phyloP scores from a whole-genome alignment of 495 filamentous ascomycete species.

The Beverwykella pulmonaria region DNA sequence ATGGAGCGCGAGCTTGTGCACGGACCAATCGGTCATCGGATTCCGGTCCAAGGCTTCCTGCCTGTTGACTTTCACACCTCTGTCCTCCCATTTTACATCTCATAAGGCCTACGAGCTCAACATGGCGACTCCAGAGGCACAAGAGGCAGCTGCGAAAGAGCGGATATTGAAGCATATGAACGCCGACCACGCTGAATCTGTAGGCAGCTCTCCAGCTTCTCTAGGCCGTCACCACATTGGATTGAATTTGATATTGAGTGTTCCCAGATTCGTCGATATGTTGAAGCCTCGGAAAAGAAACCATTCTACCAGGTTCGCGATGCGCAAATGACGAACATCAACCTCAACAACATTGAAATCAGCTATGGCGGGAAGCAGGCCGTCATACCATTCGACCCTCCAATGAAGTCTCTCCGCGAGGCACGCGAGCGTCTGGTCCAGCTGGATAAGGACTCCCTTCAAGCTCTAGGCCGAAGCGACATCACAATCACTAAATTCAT shows the following conservation, averaged over 20 bases:
- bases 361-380: slow-evolving; percentile 52
- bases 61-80: too few relatives aligned
- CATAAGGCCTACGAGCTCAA: background rate
- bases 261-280: slow-evolving; percentile 60
- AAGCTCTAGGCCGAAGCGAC: slow-evolving; percentile 57
- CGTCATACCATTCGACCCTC: slow-evolving; percentile 63
- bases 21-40: too few relatives aligned
- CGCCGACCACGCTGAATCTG: slow-evolving; percentile 67
- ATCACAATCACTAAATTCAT: slow-evolving; percentile 60
- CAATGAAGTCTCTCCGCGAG: slow-evolving; percentile 62
- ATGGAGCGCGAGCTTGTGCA: too few relatives aligned
- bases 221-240: background rate
- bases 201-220: slow-evolving; percentile 27
- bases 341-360: slow-evolving; percentile 60
- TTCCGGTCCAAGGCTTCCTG: background rate
- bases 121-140: slow-evolving; percentile 38
- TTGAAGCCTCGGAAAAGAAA: slow-evolving; percentile 61
- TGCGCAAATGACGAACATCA: slow-evolving; percentile 63
- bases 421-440: slow-evolving; percentile 65
- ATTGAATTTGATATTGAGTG: slow-evolving; percentile 1
- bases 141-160: slow-evolving; percentile 54
- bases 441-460: slow-evolving; percentile 64
- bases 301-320: slow-evolving; percentile 51
- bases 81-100: background rate
- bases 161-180: slow-evolving; percentile 83